Base-by-base conservation (phyloP, 2,329 filamentous ascomycete species). In the Chaetomiaceae sp. region DNA sequence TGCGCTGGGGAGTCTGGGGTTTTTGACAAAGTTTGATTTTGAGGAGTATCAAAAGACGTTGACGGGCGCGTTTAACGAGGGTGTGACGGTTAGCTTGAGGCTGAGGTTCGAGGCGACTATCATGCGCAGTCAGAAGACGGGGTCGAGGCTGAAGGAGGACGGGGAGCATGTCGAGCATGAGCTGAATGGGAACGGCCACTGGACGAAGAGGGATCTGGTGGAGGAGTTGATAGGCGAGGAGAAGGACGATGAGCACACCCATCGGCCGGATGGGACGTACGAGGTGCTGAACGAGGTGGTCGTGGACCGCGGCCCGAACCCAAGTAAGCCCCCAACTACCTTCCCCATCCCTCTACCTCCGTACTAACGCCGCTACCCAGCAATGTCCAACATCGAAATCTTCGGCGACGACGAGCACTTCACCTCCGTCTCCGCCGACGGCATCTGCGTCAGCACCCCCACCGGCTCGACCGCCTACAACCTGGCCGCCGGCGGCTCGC, bases 261-360 rank as follows among this genome's bases (percentile, higher is more conserved):
- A 97, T 72, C 80, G 76, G 38, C 91, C 91, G 0, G 89, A 94
- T 63, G 83, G 84, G 36, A 91, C 88, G 1, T 90, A 85, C 68
- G 89, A 96, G 69, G 95, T 97, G 54, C 74, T 99, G 58, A 99
- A 99, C 64, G 94, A 99, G 68, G 84, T 97, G n/a, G 92, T 99
- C 8, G 83, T 97, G 27, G 94, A 99, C 66, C 81, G 94, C 17
- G 94, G 94, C 0, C 94, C 94, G 6, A 96, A 95, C 69, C 84
- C 92, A 74, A 75, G 85, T 76, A 7, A 22, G 55, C 23, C 36
- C n/a, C n/a, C n/a, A n/a, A n/a, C n/a, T n/a, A n/a, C 51, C 23
- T 27, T 6, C 14, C 3, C 2, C 14, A 17, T 8, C 9, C 27
- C 20, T 22, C n/a, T 25, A 39, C 27, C 14, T 29, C 19, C 22